Conservation (phyloP, 108 stramenopile species). For the Parmales sp. region DNA sequence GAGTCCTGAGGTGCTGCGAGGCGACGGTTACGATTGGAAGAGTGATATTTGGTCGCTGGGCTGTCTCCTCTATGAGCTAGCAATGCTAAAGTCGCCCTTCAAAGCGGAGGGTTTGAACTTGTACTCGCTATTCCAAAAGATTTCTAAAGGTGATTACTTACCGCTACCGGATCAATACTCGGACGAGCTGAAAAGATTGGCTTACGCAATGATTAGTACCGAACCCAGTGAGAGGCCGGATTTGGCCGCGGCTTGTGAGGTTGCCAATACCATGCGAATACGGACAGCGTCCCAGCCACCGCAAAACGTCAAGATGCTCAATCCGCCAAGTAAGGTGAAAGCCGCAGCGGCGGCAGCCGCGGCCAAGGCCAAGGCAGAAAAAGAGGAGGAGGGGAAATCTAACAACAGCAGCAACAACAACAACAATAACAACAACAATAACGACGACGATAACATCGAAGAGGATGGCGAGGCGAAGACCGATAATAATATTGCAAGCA, state of each 20-base stretch:
- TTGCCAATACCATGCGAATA: neutral
- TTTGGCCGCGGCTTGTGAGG: neutral
- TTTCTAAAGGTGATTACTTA: conserved; percentile 30
- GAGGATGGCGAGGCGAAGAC: neutral
- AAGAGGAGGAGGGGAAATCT: neutral
- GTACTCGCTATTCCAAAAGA: conserved; percentile 41
- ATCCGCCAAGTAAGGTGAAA: too few relatives aligned
- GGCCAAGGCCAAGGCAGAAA: neutral
- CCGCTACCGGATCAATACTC: conserved; percentile 29
- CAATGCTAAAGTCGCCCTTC: conserved; percentile 43
- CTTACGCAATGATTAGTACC: conserved; percentile 18
- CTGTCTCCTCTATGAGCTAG: conserved; percentile 51
- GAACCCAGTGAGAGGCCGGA: conserved; percentile 20
- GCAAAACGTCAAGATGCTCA: too few relatives aligned
- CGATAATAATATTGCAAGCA: too few relatives aligned
- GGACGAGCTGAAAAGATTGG: conserved; percentile 20
- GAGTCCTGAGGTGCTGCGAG: conserved; percentile 40
- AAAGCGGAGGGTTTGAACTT: conserved; percentile 31
- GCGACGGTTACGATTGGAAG: conserved; percentile 43
- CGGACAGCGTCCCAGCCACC: neutral
- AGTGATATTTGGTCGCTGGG: conserved; percentile 51
- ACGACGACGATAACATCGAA: neutral
- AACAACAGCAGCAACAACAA: neutral
- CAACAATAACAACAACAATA: neutral
- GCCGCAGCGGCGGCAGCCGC: neutral